Base-by-base conservation (phyloP, 2,329 filamentous ascomycete species). In the Cadophora malorum region DNA sequence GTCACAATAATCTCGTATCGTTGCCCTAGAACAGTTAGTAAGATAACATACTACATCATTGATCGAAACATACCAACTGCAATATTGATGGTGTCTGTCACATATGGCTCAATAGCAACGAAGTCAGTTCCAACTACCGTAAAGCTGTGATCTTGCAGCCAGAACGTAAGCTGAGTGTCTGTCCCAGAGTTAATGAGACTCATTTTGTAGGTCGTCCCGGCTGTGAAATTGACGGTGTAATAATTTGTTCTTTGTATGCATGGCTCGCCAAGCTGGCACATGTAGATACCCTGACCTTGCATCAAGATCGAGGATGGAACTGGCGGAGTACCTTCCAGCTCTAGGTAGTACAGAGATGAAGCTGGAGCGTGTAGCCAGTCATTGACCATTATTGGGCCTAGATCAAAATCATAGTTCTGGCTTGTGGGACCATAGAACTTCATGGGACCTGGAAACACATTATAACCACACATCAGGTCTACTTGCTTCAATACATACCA, bases 351-450 rank as follows among this genome's bases (percentile, higher is more conserved):
- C 53, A 38, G 50, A 55, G 77, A 81, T 74, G 88, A 88, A 74
- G 76, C 73, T 25, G 70, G 65, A 35, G 33, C 33, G 62, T 82
- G 81, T 66, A 77, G 81, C 70, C 76, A 80, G 68, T 82, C 81
- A 9, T 65, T 74, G n/a, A 78, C 62, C 4, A 76, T 52, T 5
- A 91, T 70, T 10, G 82, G 78, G 2, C 90, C 89, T 0, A 89
- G 80, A 71, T 92, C 89, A 55, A 84, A 81, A 67, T 91, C 88
- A 72, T 90, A 90, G 72, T 86, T 31, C 4, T 83, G 80, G 1
- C 83, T 83, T 0, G 83, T 81, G 0, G 88, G 88, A 0, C 88
- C 88, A 65, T 89, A 82, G 71, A 90, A 87, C 21, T 90, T 78
- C 38, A 91, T 85, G 1, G 82, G 83, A 0, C 89, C 89, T 50